These are phyloP conservation scores for Penicillium sp. DNA, from an alignment of 2,329 filamentous ascomycete species.

Conservation along the genomic window DNA sequence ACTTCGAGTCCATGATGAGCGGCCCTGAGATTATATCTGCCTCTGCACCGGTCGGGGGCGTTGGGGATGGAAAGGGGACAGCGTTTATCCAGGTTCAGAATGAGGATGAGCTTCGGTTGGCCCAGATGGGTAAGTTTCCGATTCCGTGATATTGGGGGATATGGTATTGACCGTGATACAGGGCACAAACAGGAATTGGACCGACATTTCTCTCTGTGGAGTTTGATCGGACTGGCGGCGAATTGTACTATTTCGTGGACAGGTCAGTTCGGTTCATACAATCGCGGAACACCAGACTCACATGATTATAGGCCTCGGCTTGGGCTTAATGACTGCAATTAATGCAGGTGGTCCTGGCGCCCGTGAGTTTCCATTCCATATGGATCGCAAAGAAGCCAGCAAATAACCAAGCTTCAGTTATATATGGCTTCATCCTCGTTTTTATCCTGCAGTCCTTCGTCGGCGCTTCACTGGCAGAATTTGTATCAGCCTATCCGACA, in stretches of 20 bases:
- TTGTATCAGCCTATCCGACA: slow-evolving; percentile 52
- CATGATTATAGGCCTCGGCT: slow-evolving; percentile 36
- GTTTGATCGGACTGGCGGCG: slow-evolving; percentile 51
- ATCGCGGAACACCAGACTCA: neutral
- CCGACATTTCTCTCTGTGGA: slow-evolving; percentile 50
- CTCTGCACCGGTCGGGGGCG: neutral
- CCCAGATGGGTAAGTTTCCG: slow-evolving; percentile 45
- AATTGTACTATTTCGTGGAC: slow-evolving; percentile 55
- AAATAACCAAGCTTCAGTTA: slow-evolving; percentile 36
- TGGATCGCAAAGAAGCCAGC: neutral
- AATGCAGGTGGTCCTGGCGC: slow-evolving; percentile 51
- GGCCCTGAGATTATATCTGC: neutral
- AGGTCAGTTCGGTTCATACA: slow-evolving; percentile 24
- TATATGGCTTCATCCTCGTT: slow-evolving; percentile 53
- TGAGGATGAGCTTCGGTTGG: slow-evolving; percentile 45
- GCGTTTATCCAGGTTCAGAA: slow-evolving; percentile 28
- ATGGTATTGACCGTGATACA: slow-evolving; percentile 12
- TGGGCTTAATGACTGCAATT: slow-evolving; percentile 50
- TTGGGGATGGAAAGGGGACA: neutral
- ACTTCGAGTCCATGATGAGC: neutral
- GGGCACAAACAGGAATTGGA: slow-evolving; percentile 53
- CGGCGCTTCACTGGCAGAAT: slow-evolving; percentile 49
- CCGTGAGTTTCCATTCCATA: slow-evolving; percentile 19
- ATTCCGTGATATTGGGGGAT: neutral
- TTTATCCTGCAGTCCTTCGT: slow-evolving; percentile 50